These are phyloP conservation scores for Coemansia sp. DNA, from an alignment of 192 early-diverging fungal species.

Conservation along the genomic window DNA sequence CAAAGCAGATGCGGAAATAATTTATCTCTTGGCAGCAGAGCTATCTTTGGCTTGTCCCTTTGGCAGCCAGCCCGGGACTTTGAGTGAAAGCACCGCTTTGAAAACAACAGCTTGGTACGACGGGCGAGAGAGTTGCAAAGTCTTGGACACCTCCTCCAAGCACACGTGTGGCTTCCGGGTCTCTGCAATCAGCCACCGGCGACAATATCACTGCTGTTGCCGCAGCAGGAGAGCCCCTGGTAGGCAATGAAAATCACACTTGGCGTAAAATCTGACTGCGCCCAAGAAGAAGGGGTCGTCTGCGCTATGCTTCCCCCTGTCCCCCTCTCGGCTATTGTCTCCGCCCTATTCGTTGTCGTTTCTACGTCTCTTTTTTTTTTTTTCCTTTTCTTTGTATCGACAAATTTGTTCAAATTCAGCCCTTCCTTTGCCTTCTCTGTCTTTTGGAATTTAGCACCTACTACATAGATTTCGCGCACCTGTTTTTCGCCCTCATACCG, in stretches of 20 bases:
- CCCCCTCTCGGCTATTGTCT: slow-evolving; percentile 6
- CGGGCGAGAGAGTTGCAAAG: background rate
- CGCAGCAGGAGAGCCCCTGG: background rate
- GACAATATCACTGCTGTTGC: background rate
- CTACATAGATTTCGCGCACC: background rate
- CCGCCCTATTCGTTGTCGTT: background rate
- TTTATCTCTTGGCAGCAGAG: background rate
- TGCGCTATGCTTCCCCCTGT: background rate
- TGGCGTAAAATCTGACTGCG: background rate
- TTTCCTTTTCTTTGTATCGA: background rate
- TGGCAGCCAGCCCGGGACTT: too few relatives aligned
- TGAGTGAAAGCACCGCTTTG: too few relatives aligned
- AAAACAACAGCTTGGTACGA: too few relatives aligned
- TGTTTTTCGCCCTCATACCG: background rate
- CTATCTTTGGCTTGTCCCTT: background rate
- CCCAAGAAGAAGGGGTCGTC: background rate
- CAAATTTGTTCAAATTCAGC: slow-evolving; percentile 1
- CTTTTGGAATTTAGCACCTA: background rate
- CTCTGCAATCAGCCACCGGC: background rate
- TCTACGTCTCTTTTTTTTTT: background rate
- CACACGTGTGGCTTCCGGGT: background rate
- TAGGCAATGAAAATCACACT: background rate
- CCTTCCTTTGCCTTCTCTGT: background rate
- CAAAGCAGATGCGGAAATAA: slow-evolving; percentile 2
- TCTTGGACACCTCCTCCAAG: background rate